phyloP scores from a whole-genome alignment of 768 basidiomycete genomes.

The Albatrellus ellisii region DNA sequence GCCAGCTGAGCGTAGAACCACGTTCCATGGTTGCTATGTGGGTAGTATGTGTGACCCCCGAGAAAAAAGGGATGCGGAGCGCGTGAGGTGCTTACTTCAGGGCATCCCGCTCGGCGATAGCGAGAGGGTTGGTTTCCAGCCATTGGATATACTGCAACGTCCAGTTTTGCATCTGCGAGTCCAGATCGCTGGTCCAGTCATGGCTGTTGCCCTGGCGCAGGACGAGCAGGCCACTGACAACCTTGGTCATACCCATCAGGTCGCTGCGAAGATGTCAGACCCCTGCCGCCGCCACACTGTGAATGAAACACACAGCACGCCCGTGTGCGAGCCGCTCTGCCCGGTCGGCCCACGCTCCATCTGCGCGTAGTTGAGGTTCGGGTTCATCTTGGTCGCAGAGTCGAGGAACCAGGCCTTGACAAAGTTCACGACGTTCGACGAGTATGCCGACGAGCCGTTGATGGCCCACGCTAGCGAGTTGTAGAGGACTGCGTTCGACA shows the following conservation, averaged over 20 bases:
- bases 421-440: conserved; percentile 14
- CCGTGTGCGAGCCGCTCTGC: conserved; percentile 2
- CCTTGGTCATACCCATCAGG: conserved; percentile 18
- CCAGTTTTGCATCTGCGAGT: conserved; percentile 18
- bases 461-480: conserved; percentile 21
- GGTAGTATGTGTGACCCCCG: not conserved
- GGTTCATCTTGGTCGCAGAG: conserved; percentile 21
- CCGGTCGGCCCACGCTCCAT: conserved; percentile 10
- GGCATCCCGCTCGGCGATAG: conserved; percentile 12
- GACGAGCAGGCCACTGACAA: conserved; percentile 18
- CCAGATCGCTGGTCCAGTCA: conserved; percentile 17
- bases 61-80: not conserved
- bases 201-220: conserved; percentile 15
- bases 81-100: conserved; percentile 16
- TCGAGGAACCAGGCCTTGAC: conserved; percentile 23
- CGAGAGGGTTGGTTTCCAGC: conserved; percentile 16
- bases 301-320: conserved; percentile 6
- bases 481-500: conserved; percentile 21
- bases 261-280: conserved; percentile 7
- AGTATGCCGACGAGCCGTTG: conserved; percentile 17
- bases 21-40: conserved; percentile 21
- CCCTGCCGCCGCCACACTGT: not conserved
- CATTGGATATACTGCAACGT: conserved; percentile 18
- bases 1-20: conserved; percentile 21
- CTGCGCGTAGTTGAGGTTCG: conserved; percentile 15